Evolutionary conservation across 208 protist genomes (phyloP), one percentile per base, ranked within the genome.

Genomic region (Phytomonas sp.): DNA sequence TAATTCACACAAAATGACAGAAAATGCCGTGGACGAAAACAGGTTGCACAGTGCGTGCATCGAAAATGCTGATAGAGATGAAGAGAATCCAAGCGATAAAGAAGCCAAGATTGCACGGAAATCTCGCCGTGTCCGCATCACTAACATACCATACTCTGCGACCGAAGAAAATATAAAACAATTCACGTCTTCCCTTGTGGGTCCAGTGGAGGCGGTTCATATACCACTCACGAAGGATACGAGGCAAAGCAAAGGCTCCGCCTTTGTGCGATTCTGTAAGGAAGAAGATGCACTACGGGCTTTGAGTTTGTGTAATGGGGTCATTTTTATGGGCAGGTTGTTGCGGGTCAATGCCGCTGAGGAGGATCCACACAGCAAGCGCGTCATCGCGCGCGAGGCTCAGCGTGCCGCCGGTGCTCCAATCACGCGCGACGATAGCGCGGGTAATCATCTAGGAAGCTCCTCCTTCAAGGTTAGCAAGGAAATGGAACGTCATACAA

Each of bases 121-220:
- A 53, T 87, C 88, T 6, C 89, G 89, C 29, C 91, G 97, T n/a
- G 71, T 99, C 29, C 97, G 96, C 43, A 72, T 99, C 17, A 81
- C 84, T 62, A 99, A 99, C 82, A 79, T 99, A n/a, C 80, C 97
- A 0, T 99, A 93, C 81, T 75, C 81, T n/a, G 84, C 88, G 6
- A 98, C 84, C 2, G 97, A 99, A 73, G 92, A 97, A 4, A 93
- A 99, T 53, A 74, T 99, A 23, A 82, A 90, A 68, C 78, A 96
- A 76, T 95, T 93, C 68, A 79, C 85, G 70, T 68, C 78, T 51
- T 89, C 85, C 0, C 95, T 81, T 8, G 92, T 99, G 59, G 94
- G 96, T 0, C 89, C 98, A 28, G 83, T 99, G 0, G 71, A 85
- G 67, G 72, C 87, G 34, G 81, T 98, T 61, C 96, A 98, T 82